Evolutionary conservation across 176 grass and related monocot genomes (phyloP).

Genomic region (Carex kokanica): DNA sequence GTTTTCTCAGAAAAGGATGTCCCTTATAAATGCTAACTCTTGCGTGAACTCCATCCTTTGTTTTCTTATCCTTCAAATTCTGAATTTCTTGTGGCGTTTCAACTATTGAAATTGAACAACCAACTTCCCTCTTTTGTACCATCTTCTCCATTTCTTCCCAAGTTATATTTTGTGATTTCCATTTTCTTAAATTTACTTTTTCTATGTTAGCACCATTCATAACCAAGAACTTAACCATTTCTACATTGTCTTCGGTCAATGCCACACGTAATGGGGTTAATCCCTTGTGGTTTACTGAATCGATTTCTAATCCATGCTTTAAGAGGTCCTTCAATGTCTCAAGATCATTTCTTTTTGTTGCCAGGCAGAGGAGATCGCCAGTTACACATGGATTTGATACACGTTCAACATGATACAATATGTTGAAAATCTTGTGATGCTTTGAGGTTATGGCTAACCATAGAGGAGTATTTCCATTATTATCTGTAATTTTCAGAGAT

Average conservation of each 20-base stretch:
- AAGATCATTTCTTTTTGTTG: slow-evolving; percentile 53
- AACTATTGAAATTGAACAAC: slow-evolving; percentile 43
- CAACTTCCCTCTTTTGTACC: slow-evolving; percentile 41
- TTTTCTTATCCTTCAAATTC: slow-evolving; percentile 2
- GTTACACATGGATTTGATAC: slow-evolving; percentile 40
- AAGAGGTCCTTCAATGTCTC: slow-evolving; percentile 66
- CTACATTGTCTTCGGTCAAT: slow-evolving; percentile 43
- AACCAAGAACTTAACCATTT: slow-evolving; percentile 53
- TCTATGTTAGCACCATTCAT: slow-evolving; percentile 62
- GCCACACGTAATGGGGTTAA: slow-evolving; percentile 57
- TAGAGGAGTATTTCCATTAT: slow-evolving; percentile 57
- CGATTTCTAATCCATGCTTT: slow-evolving; percentile 57
- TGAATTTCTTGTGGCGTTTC: slow-evolving; percentile 13
- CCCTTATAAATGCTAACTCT: slow-evolving; percentile 77
- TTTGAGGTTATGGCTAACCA: slow-evolving; percentile 62
- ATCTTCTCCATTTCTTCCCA: slow-evolving; percentile 41
- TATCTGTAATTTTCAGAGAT: not conserved
- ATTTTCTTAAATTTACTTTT: slow-evolving; percentile 27
- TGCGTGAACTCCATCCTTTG: slow-evolving; percentile 23
- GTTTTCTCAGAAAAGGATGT: slow-evolving; percentile 59
- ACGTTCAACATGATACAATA: slow-evolving; percentile 58
- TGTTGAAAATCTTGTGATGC: slow-evolving; percentile 84
- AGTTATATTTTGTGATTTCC: slow-evolving; percentile 20
- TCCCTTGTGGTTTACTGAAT: slow-evolving; percentile 62
- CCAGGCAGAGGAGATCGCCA: slow-evolving; percentile 65